Conservation (phyloP, 1,139 yeast species). For the Pichia sp. region DNA sequence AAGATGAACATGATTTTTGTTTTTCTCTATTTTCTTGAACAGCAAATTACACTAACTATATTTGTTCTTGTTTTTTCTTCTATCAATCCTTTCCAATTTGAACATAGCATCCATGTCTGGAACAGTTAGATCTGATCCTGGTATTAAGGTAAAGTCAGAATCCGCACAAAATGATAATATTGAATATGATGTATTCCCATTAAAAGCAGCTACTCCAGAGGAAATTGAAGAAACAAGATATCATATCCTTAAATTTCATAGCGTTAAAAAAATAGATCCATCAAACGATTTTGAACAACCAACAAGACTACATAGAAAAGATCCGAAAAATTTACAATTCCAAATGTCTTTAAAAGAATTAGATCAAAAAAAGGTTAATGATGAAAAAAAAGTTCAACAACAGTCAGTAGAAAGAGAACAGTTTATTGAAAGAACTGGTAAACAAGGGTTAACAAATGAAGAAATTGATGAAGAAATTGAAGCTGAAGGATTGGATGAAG, state of each 20-base stretch:
- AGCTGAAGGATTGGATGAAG: conserved; percentile 25
- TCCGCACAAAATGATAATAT: not conserved
- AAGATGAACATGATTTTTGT: not conserved
- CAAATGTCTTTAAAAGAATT: conserved; percentile 63
- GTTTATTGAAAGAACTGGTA: conserved; percentile 21
- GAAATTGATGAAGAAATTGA: conserved; percentile 26
- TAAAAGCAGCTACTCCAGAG: conserved; percentile 66
- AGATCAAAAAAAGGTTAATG: conserved; percentile 46
- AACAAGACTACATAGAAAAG: conserved; percentile 82
- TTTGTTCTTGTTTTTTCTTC: not conserved
- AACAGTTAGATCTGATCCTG: not conserved
- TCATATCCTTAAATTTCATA: conserved; percentile 77
- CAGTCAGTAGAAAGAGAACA: conserved; percentile 27
- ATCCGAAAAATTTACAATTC: conserved; percentile 83
- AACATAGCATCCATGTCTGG: not conserved
- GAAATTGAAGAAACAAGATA: conserved; percentile 71
- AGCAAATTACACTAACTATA: not conserved
- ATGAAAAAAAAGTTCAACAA: conserved; percentile 28
- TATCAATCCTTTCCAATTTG: not conserved
- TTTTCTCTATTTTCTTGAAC: not conserved
- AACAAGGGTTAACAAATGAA: conserved; percentile 20
- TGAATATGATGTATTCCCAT: conserved; percentile 51
- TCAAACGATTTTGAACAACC: conserved; percentile 65
- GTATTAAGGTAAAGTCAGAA: conserved; percentile 3
- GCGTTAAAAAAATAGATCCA: conserved; percentile 67